These are phyloP conservation scores for Globisporangium cylindrosporum DNA, from an alignment of 352 stramenopile genomes.

Conservation along the genomic window DNA sequence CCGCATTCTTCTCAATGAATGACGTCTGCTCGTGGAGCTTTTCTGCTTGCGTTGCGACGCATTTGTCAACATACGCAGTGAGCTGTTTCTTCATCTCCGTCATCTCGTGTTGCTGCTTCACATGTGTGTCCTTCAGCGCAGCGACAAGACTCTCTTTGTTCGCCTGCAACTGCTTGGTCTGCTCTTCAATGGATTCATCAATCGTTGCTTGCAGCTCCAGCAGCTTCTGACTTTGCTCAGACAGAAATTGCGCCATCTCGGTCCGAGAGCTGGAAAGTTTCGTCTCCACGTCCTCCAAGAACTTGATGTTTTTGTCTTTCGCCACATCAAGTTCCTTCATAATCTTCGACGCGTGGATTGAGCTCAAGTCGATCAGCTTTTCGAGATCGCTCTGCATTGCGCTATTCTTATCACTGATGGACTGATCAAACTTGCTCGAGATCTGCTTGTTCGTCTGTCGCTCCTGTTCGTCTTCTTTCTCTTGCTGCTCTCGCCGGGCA, in stretches of 20 bases:
- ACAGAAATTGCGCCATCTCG: slow-evolving; percentile 37
- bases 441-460: slow-evolving; percentile 17
- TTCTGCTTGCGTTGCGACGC: slow-evolving; percentile 32
- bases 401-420: slow-evolving; percentile 27
- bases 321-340: slow-evolving; percentile 26
- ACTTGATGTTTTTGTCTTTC: slow-evolving; percentile 27
- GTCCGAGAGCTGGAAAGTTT: slow-evolving; percentile 27
- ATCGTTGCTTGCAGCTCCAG: slow-evolving; percentile 43
- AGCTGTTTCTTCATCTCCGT: slow-evolving; percentile 43
- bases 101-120: slow-evolving; percentile 40
- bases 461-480: slow-evolving; percentile 20
- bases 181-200: slow-evolving; percentile 43
- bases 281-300: slow-evolving; percentile 31
- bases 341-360: slow-evolving; percentile 29
- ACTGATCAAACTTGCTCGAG: slow-evolving; percentile 22
- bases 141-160: slow-evolving; percentile 30
- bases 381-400: slow-evolving; percentile 32
- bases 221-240: slow-evolving; percentile 43
- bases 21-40: slow-evolving; percentile 47
- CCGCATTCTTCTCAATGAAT: slow-evolving; percentile 34
- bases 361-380: slow-evolving; percentile 30
- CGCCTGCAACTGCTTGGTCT: slow-evolving; percentile 36
- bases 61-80: slow-evolving; percentile 42
- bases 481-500: slow-evolving; percentile 18
- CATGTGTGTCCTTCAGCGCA: slow-evolving; percentile 32